Evolutionary conservation across 139 green algal genomes (phyloP), one percentile per base, ranked within the genome.

Genomic region (Picocystis salinarum): DNA sequence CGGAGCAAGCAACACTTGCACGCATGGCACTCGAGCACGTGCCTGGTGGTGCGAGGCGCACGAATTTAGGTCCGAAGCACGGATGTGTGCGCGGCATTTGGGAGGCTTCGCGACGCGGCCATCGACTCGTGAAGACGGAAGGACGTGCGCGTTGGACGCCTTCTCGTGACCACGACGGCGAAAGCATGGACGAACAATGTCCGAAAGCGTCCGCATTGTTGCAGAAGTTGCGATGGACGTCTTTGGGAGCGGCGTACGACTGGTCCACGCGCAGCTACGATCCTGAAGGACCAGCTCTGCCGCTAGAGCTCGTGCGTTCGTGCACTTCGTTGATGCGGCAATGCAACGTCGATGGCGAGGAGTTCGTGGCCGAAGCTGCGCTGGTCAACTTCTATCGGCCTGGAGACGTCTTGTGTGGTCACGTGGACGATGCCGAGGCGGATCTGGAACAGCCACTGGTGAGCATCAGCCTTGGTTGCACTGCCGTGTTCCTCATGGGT

Each of bases 351-450:
- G 48, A 31, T 23, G 23, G 4, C 33, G 25, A 4, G 28, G 28
- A 13, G 2, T 91, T 76, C 25, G 12, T 28, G 10, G 75, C 81
- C 0, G 68, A 93, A 59, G 82, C 70, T 2, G 82, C 83, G 0
- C 53, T 93, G 3, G 58, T 93, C 13, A 94, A 94, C 45, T 94
- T 71, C 52, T 91, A 91, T 45, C 31, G 59, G 4, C 39, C 62
- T 17, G 73, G 76, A 2, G 80, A 91, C 58, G 85, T 73, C 1
- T 59, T 93, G 13, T 60, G 66, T 7, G 82, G 82, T 0, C 82
- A 93, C 60, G 39, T 65, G 23, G 82, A 93, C 46, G 82, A 93
- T 46, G 83, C 75, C 19, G 83, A 94, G 63, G 12, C 9, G 1
- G 68, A 90, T 48, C 33, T 80, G 50, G 28, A 17, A 1, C 55